Evolutionary conservation across 2,329 filamentous ascomycete genomes (phyloP), one percentile per base, ranked within the genome.

Genomic region (Colletotrichum phormii): DNA sequence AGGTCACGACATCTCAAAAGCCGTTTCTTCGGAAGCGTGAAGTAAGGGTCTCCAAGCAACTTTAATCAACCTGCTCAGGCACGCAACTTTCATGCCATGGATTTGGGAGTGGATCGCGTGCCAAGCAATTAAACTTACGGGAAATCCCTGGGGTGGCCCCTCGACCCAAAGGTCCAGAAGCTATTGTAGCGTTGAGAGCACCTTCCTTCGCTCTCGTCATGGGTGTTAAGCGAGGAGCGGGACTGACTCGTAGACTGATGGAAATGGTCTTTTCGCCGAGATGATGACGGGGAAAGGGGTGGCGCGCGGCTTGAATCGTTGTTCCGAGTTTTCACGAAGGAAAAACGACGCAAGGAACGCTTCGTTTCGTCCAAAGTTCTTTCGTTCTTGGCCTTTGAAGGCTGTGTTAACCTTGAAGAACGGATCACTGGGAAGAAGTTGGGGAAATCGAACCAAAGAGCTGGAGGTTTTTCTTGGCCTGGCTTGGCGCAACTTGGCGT

Each of bases 321-420:
- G 35, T 59, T 54, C 53, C 54, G 33, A 31, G 6, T 66, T 26
- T 5, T 35, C n/a, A 46, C 15, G 33, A 22, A 22, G 8, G 24
- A 33, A 53, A n/a, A 11, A 49, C 42, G 29, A 33, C 67, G 42
- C 42, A 65, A 42, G 26, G 66, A 60, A 37, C 62, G 26, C 54
- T 46, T 67, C 53, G 62, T 67, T 71, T 71, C 62, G 67, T 71
- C 62, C 55, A 54, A 66, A 67, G 24, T 37, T 54, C 22, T 35
- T 35, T 22, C 33, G 35, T n/a, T 57, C 68, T 71, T 71, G 62
- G 63, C 63, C 42, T 35, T 55, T 33, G 24, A 54, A 55, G 55
- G 67, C 55, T 71, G 63, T 60, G 46, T 22, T 29, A 29, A 24
- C 55, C 33, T 55, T 55, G 29, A n/a, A 60, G 46, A 22, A 54